A percentile compares a stretch with the other conserved stretches of the same genome.
These are phyloP conservation scores for Arbutus unedo DNA, from an alignment of 148 eudicot species.

Conservation along the genomic window DNA sequence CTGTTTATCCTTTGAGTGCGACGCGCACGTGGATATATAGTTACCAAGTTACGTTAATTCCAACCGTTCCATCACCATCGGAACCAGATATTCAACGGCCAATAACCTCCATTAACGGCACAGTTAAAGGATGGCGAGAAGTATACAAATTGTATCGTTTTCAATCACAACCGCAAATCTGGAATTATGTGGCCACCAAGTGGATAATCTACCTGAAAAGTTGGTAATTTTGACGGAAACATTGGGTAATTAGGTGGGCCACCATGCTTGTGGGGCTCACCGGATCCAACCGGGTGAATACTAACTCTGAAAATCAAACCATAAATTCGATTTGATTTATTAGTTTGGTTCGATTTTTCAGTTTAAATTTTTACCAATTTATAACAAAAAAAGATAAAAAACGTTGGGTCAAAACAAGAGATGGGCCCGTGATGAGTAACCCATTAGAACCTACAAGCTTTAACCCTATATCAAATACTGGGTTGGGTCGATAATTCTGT, in stretches of 20 bases:
- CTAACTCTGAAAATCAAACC: too few species aligned
- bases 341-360: too few species aligned
- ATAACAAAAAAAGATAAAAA: too few species aligned
- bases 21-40: neutral
- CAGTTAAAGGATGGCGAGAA: neutral
- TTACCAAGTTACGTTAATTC: neutral
- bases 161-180: neutral
- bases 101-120: slow-evolving; percentile 20
- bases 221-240: neutral
- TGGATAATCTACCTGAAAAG: neutral
- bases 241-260: neutral
- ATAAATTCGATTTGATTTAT: too few species aligned
- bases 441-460: too few species aligned
- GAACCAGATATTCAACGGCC: neutral
- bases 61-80: neutral
- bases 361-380: too few species aligned
- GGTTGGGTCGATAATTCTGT: too few species aligned
- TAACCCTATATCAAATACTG: too few species aligned
- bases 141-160: neutral
- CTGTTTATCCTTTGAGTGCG: too few species aligned
- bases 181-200: neutral
- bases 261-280: neutral
- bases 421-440: too few species aligned
- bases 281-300: neutral
- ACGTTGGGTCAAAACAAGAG: too few species aligned